Base-by-base conservation (phyloP, 306 rosid species). In the Pyrus communis region DNA sequence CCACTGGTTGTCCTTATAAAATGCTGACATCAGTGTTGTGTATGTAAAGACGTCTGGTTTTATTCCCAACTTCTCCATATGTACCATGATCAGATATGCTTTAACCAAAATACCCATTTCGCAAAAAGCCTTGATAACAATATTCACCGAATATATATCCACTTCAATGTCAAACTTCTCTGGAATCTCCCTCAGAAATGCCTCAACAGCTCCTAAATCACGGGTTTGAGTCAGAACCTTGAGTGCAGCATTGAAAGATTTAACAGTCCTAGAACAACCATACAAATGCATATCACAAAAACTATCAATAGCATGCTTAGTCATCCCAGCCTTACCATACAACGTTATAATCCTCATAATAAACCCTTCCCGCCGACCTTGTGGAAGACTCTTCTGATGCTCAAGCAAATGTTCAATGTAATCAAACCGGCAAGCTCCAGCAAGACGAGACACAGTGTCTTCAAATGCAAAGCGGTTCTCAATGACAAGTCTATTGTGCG, bases 241-340 rank as follows among this genome's bases (percentile, higher is more conserved):
- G 69, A 92, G 96, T 4, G 91, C 73, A 15, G 90, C 90, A 59
- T 92, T 92, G 71, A 84, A 92, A 27, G 95, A 90, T 74, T 92
- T 92, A 71, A 89, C 96, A 70, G 93, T 87, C 77, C 96, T 83
- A 70, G 25, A 69, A 65, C 90, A 85, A 4, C 76, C 80, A 73
- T 81, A 87, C 33, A 83, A 69, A 83, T 84, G 88, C 91, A 90
- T 81, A 79, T 85, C 71, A 80, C 81, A 75, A 78, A 90, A 92
- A 52, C 93, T 85, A 38, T 85, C 76, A 49, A 90, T 7, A 11
- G 97, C 97, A 75, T 88, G 90, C 35, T 78, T 31, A 28, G 79
- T 78, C 96, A 92, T 89, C 69, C 92, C 96, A 58, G 90, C 93
- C 62, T 87, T 88, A 55, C 96, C 96, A 79, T 92, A 92, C 60